Evolutionary conservation across 2,329 filamentous ascomycete species (phyloP), one percentile per base, ranked within the genome.

Genomic region (Phyllosticta paracitricarpa): DNA sequence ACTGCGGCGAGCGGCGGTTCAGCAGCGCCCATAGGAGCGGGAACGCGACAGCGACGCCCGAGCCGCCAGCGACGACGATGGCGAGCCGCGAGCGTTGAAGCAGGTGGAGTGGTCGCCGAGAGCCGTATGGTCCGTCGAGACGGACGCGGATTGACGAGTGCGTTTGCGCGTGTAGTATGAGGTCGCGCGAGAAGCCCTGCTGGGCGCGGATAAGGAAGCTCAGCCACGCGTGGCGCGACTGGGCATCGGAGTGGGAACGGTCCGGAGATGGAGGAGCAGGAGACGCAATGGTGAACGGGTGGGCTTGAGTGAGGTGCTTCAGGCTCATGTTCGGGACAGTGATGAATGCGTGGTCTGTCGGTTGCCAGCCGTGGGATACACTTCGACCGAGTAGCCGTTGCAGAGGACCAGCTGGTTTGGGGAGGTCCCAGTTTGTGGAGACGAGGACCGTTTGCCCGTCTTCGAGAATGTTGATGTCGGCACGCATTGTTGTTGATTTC

Each of bases 241-340:
- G 64, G 25, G 62, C 62, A 17, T 54, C 33, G 9, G 33, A 10
- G 4, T 40, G 33, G 9, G 4, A 17, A 17, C 1, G 4, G n/a
- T 62, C 61, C 54, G 59, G 2, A 22, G 59, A 28, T 1, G 61
- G 24, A 1, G 82, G 81, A 9, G 83, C 83, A 0, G 80, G 78
- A 2, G 84, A 87, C 17, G 84, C 81, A 60, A 88, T 86, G 8
- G 84, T 87, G 70, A 88, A 88, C 0, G 85, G 85, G 67, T 88
- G 85, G 0, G 84, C 78, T 71, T 88, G 85, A 1, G 86, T 68
- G 2, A 73, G 68, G 66, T 86, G 80, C 59, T 76, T 79, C 2
- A 72, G 70, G 1, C 79, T 80, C 5, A 88, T 75, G 0, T 72
- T 73, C 0, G 84, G 84, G 0, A 87, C 72, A 1, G 81, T 82